Conservation (phyloP, 2,329 filamentous ascomycete genomes). For the Didymella segeticola region DNA sequence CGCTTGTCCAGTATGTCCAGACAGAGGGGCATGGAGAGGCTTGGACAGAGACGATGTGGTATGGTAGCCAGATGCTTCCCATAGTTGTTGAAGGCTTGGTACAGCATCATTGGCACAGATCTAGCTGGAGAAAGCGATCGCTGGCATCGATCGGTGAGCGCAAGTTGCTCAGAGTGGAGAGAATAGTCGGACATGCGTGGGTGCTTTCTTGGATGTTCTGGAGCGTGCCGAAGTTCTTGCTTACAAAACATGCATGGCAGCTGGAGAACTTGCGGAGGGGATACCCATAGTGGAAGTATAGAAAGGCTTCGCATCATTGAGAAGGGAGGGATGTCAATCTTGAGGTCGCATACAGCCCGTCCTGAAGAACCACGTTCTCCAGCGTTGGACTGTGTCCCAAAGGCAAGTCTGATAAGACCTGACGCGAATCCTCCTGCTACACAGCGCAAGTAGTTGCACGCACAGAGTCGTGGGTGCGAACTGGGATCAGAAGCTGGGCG, state of each 20-base stretch:
- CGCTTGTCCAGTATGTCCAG: slow-evolving; percentile 19
- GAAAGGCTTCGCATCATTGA: not conserved
- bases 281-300: too few relatives aligned
- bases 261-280: slow-evolving; percentile 5
- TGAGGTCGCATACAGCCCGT: too few relatives aligned
- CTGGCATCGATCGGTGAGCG: not conserved
- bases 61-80: slow-evolving; percentile 26
- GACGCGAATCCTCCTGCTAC: too few relatives aligned
- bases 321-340: too few relatives aligned
- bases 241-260: slow-evolving; percentile 21
- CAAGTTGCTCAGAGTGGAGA: slow-evolving; percentile 11
- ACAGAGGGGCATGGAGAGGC: slow-evolving; percentile 10
- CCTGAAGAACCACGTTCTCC: too few relatives aligned
- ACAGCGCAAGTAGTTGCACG: too few relatives aligned
- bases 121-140: slow-evolving; percentile 1
- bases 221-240: slow-evolving; percentile 24
- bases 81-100: slow-evolving; percentile 22
- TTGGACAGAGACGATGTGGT: slow-evolving; percentile 25
- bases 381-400: too few relatives aligned
- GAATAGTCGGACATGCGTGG: slow-evolving; percentile 24
- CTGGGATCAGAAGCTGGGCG: not conserved
- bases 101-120: slow-evolving; percentile 10
- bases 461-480: too few relatives aligned
- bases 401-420: too few relatives aligned
- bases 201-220: slow-evolving; percentile 27